Conservation (phyloP, 306 rosid genomes). For the Dicorynia guianensis region DNA sequence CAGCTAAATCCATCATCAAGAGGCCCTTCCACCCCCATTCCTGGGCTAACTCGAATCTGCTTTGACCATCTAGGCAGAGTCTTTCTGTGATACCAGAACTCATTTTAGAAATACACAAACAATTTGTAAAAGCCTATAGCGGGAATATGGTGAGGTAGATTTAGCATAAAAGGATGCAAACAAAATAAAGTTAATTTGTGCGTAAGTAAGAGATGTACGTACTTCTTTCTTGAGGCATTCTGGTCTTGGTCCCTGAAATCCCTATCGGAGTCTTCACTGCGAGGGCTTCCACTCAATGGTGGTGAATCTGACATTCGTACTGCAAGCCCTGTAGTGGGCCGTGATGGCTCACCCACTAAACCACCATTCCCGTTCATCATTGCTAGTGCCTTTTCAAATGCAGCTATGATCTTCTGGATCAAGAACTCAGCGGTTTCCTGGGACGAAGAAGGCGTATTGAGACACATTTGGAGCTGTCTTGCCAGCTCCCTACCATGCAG, state of each 20-base stretch:
- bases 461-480: conserved; percentile 61
- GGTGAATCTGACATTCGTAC: conserved; percentile 54
- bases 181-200: too few relatives aligned
- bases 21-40: conserved; percentile 60
- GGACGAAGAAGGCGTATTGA: conserved; percentile 58
- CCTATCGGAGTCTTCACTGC: conserved; percentile 61
- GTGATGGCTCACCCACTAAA: conserved; percentile 20
- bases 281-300: conserved; percentile 56
- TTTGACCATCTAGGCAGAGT: conserved; percentile 54
- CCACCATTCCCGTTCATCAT: conserved; percentile 29
- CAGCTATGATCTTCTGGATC: conserved; percentile 54
- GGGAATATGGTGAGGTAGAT: background rate
- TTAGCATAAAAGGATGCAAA: background rate
- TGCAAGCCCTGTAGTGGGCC: background rate
- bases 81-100: conserved; percentile 46
- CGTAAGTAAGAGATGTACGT: background rate
- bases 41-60: conserved; percentile 51
- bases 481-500: conserved; percentile 77
- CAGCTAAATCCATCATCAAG: conserved; percentile 74
- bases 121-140: too few relatives aligned
- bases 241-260: conserved; percentile 45
- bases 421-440: conserved; percentile 58
- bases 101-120: background rate
- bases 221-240: conserved; percentile 56
- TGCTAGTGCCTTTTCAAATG: conserved; percentile 58